These are phyloP conservation scores for Aspergillus ellipticus DNA, from an alignment of 495 filamentous ascomycete species.

Conservation along the genomic window DNA sequence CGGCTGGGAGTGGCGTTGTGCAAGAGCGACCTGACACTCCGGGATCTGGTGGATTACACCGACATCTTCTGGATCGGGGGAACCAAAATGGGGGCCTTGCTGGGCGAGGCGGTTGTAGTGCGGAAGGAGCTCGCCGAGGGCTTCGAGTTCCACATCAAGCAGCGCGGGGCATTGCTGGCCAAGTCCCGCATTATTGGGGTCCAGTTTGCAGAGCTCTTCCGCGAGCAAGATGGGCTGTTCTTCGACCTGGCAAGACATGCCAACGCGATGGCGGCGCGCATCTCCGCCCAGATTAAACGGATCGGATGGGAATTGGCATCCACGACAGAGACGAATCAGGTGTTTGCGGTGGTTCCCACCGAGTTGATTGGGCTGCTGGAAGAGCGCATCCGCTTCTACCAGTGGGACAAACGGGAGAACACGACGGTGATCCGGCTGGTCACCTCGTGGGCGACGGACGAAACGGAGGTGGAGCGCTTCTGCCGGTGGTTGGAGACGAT, in stretches of 20 bases:
- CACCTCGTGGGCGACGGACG: constrained; percentile 38
- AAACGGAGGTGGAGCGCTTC: constrained; percentile 31
- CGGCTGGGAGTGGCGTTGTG: constrained; percentile 37
- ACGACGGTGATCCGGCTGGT: constrained; percentile 30
- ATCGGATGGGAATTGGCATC: constrained; percentile 8
- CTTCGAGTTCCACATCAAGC: constrained; percentile 43
- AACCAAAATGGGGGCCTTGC: constrained; percentile 40
- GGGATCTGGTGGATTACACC: constrained; percentile 35
- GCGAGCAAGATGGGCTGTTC: constrained; percentile 32
- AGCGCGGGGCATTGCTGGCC: constrained; percentile 42
- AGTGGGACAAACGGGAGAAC: constrained; percentile 31
- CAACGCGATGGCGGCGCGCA: constrained; percentile 35
- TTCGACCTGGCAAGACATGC: constrained; percentile 39
- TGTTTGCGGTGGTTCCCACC: constrained; percentile 29
- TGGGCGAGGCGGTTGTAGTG: constrained; percentile 44
- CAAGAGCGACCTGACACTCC: constrained; percentile 30
- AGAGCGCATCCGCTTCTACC: constrained; percentile 33
- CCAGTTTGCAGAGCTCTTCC: constrained; percentile 44
- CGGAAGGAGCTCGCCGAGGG: constrained; percentile 31
- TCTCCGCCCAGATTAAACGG: constrained; percentile 1
- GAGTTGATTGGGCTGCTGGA: constrained; percentile 20
- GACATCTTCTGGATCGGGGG: constrained; percentile 49
- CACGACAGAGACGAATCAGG: constrained; percentile 35
- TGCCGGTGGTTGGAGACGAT: constrained; percentile 28
- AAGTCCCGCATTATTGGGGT: constrained; percentile 40